Conservation (phyloP, 441 rosid genomes). For the Kokia cookei region DNA sequence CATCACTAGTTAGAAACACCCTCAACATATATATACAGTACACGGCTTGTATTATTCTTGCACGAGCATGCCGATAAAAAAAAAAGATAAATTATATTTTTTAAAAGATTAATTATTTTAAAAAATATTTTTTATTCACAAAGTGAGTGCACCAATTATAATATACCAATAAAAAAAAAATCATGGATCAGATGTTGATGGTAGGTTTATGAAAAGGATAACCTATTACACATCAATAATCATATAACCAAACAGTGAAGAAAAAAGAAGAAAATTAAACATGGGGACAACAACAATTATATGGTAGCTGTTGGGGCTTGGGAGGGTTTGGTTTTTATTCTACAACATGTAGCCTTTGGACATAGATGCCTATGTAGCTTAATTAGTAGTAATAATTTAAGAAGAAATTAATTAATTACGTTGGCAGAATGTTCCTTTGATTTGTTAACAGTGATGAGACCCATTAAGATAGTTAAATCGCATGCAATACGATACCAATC, state of each 20-base stretch:
- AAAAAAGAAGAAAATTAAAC: neutral
- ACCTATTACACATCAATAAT: neutral
- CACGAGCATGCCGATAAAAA: too few species aligned
- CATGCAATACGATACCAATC: too few species aligned
- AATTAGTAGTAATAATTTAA: neutral
- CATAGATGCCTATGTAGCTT: neutral
- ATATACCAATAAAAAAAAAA: neutral
- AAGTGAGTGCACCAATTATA: neutral
- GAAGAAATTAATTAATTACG: neutral
- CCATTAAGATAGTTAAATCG: too few species aligned
- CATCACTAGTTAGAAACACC: too few species aligned
- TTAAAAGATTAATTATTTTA: too few species aligned
- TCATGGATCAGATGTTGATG: neutral
- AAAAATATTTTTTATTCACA: neutral
- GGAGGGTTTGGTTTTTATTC: neutral
- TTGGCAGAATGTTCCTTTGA: neutral
- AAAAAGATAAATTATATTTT: too few species aligned
- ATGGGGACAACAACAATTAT: neutral
- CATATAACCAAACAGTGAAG: neutral
- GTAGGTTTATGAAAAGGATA: slow-evolving; percentile 1
- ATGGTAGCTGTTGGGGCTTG: neutral
- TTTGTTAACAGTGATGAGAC: neutral
- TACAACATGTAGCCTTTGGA: neutral
- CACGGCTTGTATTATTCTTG: too few species aligned
- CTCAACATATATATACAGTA: too few species aligned